Evolutionary conservation across 768 basidiomycete species (phyloP).

Genomic region (Lactarius pseudohatsudake): DNA sequence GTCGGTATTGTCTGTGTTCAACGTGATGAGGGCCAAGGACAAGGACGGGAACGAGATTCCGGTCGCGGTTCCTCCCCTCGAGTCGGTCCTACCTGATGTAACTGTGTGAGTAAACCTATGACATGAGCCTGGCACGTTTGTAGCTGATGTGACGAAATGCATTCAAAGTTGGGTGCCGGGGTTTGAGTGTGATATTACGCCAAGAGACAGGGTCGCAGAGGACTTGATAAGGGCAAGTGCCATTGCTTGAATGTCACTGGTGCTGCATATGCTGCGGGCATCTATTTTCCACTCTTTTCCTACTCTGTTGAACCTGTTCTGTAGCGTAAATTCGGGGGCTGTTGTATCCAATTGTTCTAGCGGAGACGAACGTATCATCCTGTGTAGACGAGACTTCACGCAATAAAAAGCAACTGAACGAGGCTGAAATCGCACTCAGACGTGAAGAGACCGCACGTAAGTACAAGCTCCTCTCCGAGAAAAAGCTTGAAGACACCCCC

Average conservation of each 20-base stretch:
- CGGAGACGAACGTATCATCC: background rate
- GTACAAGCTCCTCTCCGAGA: constrained; percentile 75
- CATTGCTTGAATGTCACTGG: background rate
- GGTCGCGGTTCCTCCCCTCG: background rate
- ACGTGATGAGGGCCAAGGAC: constrained; percentile 13
- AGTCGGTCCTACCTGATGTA: background rate
- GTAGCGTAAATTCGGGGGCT: too few species aligned
- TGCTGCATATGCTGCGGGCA: background rate
- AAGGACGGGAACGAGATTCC: background rate
- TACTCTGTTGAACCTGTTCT: background rate
- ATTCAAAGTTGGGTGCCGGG: background rate
- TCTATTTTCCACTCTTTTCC: background rate
- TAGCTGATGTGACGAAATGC: background rate
- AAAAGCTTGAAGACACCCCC: constrained; percentile 70
- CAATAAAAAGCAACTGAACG: constrained; percentile 68
- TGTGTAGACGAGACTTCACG: constrained; percentile 38
- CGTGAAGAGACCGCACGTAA: constrained; percentile 85
- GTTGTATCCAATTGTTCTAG: too few species aligned
- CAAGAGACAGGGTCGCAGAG: background rate
- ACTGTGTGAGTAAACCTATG: background rate
- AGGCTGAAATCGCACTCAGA: constrained; percentile 68
- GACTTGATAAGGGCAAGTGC: background rate
- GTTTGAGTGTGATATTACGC: background rate
- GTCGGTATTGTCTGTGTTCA: constrained; percentile 14
- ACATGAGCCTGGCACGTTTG: background rate